Percentiles rank a stretch among this genome's conserved stretches.
These are phyloP conservation scores for Claviceps maximensis DNA, from an alignment of 2,329 filamentous ascomycete species.

Conservation along the genomic window DNA sequence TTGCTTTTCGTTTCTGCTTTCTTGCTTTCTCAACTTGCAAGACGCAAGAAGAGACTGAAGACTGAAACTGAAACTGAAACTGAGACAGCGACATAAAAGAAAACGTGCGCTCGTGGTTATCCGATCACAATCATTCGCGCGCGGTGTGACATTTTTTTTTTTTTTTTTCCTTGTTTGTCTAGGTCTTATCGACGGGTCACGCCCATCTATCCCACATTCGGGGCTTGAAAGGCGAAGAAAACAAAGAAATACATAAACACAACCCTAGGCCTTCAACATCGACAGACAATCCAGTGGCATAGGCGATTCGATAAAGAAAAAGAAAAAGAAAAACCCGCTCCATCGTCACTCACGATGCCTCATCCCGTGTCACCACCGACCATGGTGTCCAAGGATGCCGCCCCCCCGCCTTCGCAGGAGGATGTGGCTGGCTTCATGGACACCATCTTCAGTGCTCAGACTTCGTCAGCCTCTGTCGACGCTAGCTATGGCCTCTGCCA, in stretches of 20 bases:
- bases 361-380: conserved; percentile 35
- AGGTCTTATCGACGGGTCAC: background rate
- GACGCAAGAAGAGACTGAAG: background rate
- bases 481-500: conserved; percentile 49
- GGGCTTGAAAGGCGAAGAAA: background rate
- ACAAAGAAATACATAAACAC: background rate
- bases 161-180: too few species aligned
- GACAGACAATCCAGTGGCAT: background rate
- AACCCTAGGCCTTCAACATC: background rate
- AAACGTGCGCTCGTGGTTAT: background rate
- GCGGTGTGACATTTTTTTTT: background rate
- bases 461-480: conserved; percentile 55
- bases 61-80: background rate
- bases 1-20: background rate
- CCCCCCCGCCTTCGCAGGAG: conserved; percentile 48
- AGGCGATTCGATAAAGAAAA: background rate
- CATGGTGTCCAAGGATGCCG: conserved; percentile 33
- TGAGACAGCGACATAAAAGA: background rate
- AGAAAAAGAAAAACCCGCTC: background rate
- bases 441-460: conserved; percentile 55
- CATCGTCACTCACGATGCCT: conserved; percentile 26
- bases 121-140: background rate
- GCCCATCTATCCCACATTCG: background rate
- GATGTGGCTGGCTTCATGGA: conserved; percentile 53
- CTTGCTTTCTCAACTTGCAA: background rate